Percentiles rank a stretch among this genome's conserved stretches.
Conservation (phyloP, 345 rosid genomes). For the Streptanthus diversifolius region DNA sequence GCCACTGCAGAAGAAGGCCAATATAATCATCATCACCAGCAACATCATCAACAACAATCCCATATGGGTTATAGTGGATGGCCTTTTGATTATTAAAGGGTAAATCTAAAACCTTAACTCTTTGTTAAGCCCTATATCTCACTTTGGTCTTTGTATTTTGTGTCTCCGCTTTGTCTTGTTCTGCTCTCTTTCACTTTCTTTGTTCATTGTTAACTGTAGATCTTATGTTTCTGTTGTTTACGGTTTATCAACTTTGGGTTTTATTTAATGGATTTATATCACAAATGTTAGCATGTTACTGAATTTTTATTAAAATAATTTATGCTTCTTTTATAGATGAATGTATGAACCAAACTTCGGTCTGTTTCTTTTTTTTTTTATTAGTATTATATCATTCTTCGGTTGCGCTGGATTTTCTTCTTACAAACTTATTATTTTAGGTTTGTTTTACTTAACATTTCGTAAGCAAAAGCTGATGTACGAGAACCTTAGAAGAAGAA, state of each 20-base stretch:
- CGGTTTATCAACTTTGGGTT: conserved; percentile 13
- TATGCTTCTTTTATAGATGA: background rate
- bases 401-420: background rate
- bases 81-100: conserved; percentile 63
- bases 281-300: conserved; percentile 30
- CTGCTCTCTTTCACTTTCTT: conserved; percentile 3
- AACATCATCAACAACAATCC: conserved; percentile 27
- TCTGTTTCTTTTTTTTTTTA: background rate
- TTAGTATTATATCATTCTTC: background rate
- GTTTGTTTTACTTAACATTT: conserved; percentile 17
- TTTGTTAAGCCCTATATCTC: conserved; percentile 1
- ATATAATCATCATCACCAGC: conserved; percentile 22
- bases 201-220: conserved; percentile 28
- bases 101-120: background rate
- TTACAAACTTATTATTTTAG: background rate
- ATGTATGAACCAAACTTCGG: conserved; percentile 11
- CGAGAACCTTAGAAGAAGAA: conserved; percentile 6
- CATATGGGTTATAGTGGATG: conserved; percentile 74
- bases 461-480: conserved; percentile 25
- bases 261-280: background rate
- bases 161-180: conserved; percentile 10
- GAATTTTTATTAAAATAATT: background rate
- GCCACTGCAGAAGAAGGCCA: conserved; percentile 45
- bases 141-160: conserved; percentile 24
- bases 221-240: conserved; percentile 10